Conservation (phyloP, 2,329 filamentous ascomycete genomes). For the Graphilbum fragrans region DNA sequence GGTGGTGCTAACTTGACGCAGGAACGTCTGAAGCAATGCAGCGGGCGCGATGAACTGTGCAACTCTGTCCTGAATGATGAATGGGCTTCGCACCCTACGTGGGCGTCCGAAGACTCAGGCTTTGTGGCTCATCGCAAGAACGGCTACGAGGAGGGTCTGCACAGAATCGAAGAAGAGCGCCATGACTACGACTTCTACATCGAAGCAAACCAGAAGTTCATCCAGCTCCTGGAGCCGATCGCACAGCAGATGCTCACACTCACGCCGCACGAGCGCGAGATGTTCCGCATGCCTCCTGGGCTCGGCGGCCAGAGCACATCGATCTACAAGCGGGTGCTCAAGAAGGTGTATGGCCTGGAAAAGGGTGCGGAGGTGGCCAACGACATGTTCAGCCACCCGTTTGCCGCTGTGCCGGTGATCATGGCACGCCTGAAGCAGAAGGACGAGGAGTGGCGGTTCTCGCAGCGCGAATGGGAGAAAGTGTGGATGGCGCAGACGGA, state of each 20-base stretch:
- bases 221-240: constrained; percentile 89
- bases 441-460: constrained; percentile 94
- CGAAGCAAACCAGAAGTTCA: constrained; percentile 86
- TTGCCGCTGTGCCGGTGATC: constrained; percentile 78
- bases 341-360: constrained; percentile 89
- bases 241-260: constrained; percentile 81
- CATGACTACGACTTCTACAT: constrained; percentile 99
- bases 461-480: constrained; percentile 95
- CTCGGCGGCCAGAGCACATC: constrained; percentile 89
- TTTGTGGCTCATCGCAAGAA: constrained; percentile 98
- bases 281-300: constrained; percentile 69
- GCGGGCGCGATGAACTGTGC: constrained; percentile 89
- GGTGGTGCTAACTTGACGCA: constrained; percentile 12
- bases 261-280: constrained; percentile 56
- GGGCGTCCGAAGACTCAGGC: constrained; percentile 95
- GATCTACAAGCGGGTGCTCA: constrained; percentile 92
- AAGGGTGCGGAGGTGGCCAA: constrained; percentile 75
- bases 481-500: constrained; percentile 96
- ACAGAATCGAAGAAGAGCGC: constrained; percentile 93
- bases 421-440: constrained; percentile 88
- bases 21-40: constrained; percentile 84
- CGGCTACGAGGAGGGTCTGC: constrained; percentile 82
- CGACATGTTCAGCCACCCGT: constrained; percentile 74
- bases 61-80: constrained; percentile 90
- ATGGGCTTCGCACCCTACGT: constrained; percentile 97